These are phyloP conservation scores for Metarhizium rileyi DNA, from an alignment of 2,329 filamentous ascomycete genomes.

Conservation along the genomic window DNA sequence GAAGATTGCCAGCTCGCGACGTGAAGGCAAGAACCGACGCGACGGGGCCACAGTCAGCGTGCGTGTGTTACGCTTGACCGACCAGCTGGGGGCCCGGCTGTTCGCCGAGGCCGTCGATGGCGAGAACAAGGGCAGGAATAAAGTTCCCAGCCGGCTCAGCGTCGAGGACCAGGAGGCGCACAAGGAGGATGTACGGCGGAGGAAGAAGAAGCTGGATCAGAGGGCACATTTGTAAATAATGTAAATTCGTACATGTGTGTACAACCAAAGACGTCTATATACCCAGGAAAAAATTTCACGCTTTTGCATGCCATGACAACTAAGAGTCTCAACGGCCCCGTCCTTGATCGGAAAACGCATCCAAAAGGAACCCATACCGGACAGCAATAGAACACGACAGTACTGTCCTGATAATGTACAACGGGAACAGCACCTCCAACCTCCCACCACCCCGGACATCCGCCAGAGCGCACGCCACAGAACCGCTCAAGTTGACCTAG, in stretches of 20 bases:
- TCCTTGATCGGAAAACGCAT: neutral
- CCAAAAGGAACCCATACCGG: neutral
- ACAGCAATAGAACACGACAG: neutral
- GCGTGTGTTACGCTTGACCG: constrained; percentile 68
- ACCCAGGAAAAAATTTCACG: neutral
- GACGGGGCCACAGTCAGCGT: constrained; percentile 83
- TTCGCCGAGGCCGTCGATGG: constrained; percentile 47
- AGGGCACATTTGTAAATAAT: constrained; percentile 37
- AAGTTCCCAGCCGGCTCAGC: constrained; percentile 33
- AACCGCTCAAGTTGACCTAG: constrained; percentile 24
- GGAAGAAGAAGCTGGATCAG: constrained; percentile 37
- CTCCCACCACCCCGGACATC: neutral
- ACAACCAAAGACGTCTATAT: neutral
- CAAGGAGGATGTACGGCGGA: constrained; percentile 34
- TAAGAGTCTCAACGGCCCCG: neutral
- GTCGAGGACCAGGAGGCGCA: constrained; percentile 39
- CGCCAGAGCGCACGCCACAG: neutral
- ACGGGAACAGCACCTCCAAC: neutral
- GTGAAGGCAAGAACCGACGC: constrained; percentile 93
- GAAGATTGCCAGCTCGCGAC: constrained; percentile 67
- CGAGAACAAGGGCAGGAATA: constrained; percentile 25
- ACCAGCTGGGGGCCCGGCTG: constrained; percentile 59
- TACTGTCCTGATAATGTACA: neutral
- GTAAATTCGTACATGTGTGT: neutral
- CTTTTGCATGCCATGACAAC: neutral